A percentile compares a stretch with the other conserved stretches of the same genome.
phyloP scores from a whole-genome alignment of 257 asterid species.

The Parsonsia alboflavescens region DNA sequence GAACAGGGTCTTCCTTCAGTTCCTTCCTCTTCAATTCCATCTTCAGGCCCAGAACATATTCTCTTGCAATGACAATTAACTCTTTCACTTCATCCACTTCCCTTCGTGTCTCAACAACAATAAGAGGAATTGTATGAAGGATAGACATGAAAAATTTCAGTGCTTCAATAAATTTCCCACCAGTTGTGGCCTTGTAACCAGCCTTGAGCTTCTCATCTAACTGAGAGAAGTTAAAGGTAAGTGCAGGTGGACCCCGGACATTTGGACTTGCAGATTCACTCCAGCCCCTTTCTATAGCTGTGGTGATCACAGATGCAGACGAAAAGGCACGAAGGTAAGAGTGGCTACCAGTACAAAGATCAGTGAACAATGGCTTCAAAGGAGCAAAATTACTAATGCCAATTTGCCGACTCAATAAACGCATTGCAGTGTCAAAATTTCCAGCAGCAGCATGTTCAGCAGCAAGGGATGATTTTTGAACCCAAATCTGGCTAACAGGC shows the following conservation, averaged over 20 bases:
- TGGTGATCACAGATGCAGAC: constrained; percentile 57
- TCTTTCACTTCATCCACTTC: constrained; percentile 91
- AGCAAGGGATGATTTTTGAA: constrained; percentile 82
- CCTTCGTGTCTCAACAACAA: constrained; percentile 69
- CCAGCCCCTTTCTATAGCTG: constrained; percentile 91
- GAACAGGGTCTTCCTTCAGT: constrained; percentile 52
- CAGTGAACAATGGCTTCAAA: constrained; percentile 49
- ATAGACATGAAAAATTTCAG: constrained; percentile 48
- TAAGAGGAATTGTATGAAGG: constrained; percentile 70
- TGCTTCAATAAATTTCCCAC: constrained; percentile 76
- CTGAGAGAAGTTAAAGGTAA: constrained; percentile 56
- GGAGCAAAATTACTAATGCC: constrained; percentile 75
- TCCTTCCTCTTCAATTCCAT: constrained; percentile 87
- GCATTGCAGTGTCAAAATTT: constrained; percentile 89
- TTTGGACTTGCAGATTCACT: constrained; percentile 62
- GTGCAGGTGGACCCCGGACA: constrained; percentile 79
- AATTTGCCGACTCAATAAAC: constrained; percentile 73
- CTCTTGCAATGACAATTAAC: constrained; percentile 55
- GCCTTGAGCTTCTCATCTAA: constrained; percentile 74
- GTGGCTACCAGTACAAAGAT: constrained; percentile 79
- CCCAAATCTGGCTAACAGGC: constrained; percentile 96
- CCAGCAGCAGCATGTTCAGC: constrained; percentile 98
- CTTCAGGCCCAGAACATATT: constrained; percentile 65
- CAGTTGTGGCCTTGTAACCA: constrained; percentile 69
- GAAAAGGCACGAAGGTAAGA: constrained; percentile 66